Base-by-base conservation (phyloP, 2,329 filamentous ascomycete genomes). In the Capronia americana region DNA sequence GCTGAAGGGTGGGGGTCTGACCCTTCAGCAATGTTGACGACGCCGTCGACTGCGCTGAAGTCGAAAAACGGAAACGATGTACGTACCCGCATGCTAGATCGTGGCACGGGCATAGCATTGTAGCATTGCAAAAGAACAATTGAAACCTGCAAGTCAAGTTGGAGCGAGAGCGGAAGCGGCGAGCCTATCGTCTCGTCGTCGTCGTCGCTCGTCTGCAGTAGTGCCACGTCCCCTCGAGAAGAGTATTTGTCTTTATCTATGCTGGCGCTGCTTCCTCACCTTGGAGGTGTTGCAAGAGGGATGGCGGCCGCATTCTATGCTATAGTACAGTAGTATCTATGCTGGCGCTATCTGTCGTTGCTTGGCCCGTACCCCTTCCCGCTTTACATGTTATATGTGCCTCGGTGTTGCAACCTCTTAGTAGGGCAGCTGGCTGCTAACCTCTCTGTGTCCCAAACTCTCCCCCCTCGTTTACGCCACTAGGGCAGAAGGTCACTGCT, bases 81-180 rank as follows among this genome's bases (percentile, higher is more conserved):
- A 44, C 38, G 38, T 44, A 44, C 38, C 17, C 28, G 32, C 20
- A 57, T 48, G 38, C 57, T 58, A 58, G 38, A 48, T 26, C 17
- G 20, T 26, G 57, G 23, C 24, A 23, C 24, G 20, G 56, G 23
- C 41, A 48, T 46, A 58, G 38, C 57, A 48, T 48, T 46, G 41
- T 48, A 59, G 57, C 26, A 46, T 14, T 32, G 30, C 38, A 59
- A 59, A 55, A 55, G 53, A 55, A 55, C 11, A 53, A 53, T 26
- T 53, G 24, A 59, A 48, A 30, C 30, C 38, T n/a, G 28, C 23
- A 28, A 32, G 20, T 26, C 8, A 59, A 8, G 11, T 8, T 59
- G 14, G 53, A 34, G 12, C 3, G 32, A 6, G 32, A 34, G 12
- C 14, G 1, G 12, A 14, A 17, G 34, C 34, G 14, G 11, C 44